Percentiles rank a stretch among this genome's conserved stretches.
These are phyloP conservation scores for Claviceps sp. DNA, from an alignment of 2,329 filamentous ascomycete species.

Conservation along the genomic window DNA sequence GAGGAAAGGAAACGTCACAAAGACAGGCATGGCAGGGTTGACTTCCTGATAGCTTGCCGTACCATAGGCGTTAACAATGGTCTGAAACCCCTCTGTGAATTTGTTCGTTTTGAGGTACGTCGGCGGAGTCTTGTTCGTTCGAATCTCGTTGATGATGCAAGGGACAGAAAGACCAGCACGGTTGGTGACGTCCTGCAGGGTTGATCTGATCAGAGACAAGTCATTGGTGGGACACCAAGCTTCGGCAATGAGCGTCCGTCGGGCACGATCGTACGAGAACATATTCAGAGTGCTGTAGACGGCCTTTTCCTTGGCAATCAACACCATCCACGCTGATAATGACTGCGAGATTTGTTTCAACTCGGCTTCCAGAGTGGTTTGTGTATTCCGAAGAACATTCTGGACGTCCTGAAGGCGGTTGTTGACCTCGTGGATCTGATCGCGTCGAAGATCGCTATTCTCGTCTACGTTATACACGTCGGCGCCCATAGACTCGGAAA, in stretches of 20 bases:
- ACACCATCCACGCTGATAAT: constrained; percentile 90
- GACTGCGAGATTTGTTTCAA: constrained; percentile 86
- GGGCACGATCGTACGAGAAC: constrained; percentile 90
- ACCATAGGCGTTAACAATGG: constrained; percentile 96
- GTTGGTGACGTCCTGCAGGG: constrained; percentile 92
- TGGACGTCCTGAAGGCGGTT: constrained; percentile 79
- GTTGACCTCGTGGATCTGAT: constrained; percentile 97
- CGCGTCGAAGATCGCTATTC: constrained; percentile 85
- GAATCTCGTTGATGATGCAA: constrained; percentile 96
- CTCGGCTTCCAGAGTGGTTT: constrained; percentile 84
- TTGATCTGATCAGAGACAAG: constrained; percentile 76
- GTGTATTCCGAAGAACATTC: constrained; percentile 88
- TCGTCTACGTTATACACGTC: constrained; percentile 96
- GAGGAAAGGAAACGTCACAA: constrained; percentile 97
- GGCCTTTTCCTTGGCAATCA: constrained; percentile 96
- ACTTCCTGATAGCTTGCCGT: constrained; percentile 95
- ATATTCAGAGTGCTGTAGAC: constrained; percentile 91
- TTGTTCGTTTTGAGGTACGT: constrained; percentile 98
- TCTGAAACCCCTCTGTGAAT: constrained; percentile 96
- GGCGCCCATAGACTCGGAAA: constrained; percentile 91
- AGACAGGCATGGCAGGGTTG: constrained; percentile 88
- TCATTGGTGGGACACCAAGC: constrained; percentile 95
- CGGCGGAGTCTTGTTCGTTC: constrained; percentile 91
- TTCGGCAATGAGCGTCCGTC: constrained; percentile 93
- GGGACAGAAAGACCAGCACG: constrained; percentile 91